Evolutionary conservation across 805 yeast species (phyloP).

Genomic region (Candida palmyrensis): DNA sequence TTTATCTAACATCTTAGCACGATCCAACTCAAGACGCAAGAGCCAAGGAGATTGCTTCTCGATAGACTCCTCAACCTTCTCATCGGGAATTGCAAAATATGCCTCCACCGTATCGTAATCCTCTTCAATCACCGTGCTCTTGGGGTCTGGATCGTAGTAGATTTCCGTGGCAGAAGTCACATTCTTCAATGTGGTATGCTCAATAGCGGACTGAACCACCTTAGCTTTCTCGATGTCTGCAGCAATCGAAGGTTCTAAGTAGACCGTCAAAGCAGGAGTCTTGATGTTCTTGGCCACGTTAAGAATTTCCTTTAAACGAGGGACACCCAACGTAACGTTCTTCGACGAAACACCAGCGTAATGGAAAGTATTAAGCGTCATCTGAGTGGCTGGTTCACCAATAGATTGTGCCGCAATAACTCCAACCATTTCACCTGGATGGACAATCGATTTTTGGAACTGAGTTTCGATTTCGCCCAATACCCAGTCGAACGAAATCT

Average conservation of each 20-base stretch:
- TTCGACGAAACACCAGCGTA: slow-evolving; percentile 97
- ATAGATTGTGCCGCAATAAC: slow-evolving; percentile 96
- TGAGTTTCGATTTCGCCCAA: slow-evolving; percentile 91
- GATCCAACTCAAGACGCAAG: slow-evolving; percentile 91
- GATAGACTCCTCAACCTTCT: slow-evolving; percentile 87
- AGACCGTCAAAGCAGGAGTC: slow-evolving; percentile 99
- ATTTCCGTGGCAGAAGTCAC: slow-evolving; percentile 98
- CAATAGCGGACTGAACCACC: slow-evolving; percentile 92
- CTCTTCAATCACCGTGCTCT: slow-evolving; percentile 92
- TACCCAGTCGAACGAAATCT: slow-evolving; percentile 92
- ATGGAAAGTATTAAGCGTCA: slow-evolving; percentile 97
- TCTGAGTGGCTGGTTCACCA: slow-evolving; percentile 98
- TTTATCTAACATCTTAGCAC: slow-evolving; percentile 98
- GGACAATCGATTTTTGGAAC: slow-evolving; percentile 85
- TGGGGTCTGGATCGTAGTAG: slow-evolving; percentile 97
- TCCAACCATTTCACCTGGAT: slow-evolving; percentile 99
- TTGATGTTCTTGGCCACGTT: slow-evolving; percentile 97
- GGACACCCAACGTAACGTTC: slow-evolving; percentile 95
- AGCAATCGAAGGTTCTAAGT: slow-evolving; percentile 73
- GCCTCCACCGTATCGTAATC: slow-evolving; percentile 97
- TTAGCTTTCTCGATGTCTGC: slow-evolving; percentile 91
- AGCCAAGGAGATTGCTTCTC: slow-evolving; percentile 98
- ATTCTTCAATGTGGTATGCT: slow-evolving; percentile 90
- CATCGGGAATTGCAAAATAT: slow-evolving; percentile 96
- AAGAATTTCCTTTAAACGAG: slow-evolving; percentile 95